phyloP scores from a whole-genome alignment of 2,329 filamentous ascomycete genomes.

The Beauveria australis region DNA sequence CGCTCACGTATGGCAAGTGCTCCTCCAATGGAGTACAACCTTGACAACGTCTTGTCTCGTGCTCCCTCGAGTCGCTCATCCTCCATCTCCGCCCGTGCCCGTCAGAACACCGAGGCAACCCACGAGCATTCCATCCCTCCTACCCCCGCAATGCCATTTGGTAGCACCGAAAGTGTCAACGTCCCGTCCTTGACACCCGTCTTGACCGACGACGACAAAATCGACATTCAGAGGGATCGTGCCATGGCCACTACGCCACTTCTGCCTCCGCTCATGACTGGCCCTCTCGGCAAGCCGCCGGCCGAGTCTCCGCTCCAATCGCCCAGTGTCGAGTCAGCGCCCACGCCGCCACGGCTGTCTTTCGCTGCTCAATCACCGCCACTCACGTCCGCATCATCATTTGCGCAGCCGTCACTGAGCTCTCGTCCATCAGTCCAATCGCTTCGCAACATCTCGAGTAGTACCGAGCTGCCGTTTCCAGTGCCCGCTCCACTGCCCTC shows the following conservation, averaged over 20 bases:
- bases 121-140: slow-evolving; percentile 48
- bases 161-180: slow-evolving; percentile 48
- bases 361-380: slow-evolving; percentile 41
- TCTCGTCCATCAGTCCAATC: slow-evolving; percentile 71
- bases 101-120: slow-evolving; percentile 33
- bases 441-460: slow-evolving; percentile 56
- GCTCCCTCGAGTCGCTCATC: slow-evolving; percentile 70
- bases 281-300: slow-evolving; percentile 44
- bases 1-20: slow-evolving; percentile 38
- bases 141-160: slow-evolving; percentile 57
- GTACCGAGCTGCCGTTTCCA: slow-evolving; percentile 42
- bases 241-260: slow-evolving; percentile 70
- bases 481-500: slow-evolving; percentile 41
- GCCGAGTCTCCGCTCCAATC: slow-evolving; percentile 80
- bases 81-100: slow-evolving; percentile 58
- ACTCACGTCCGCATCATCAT: slow-evolving; percentile 14
- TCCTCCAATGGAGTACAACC: slow-evolving; percentile 73
- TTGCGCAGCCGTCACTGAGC: slow-evolving; percentile 57
- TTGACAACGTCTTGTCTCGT: slow-evolving; percentile 67
- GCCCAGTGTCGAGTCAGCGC: slow-evolving; percentile 61
- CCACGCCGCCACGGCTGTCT: slow-evolving; percentile 32
- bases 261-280: slow-evolving; percentile 70
- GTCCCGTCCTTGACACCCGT: slow-evolving; percentile 31
- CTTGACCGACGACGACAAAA: slow-evolving; percentile 37
- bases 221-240: slow-evolving; percentile 49